Percentiles rank a stretch among this genome's conserved stretches.
These are phyloP conservation scores for Pugionium cornutum DNA, from an alignment of 345 rosid genomes.

Conservation along the genomic window DNA sequence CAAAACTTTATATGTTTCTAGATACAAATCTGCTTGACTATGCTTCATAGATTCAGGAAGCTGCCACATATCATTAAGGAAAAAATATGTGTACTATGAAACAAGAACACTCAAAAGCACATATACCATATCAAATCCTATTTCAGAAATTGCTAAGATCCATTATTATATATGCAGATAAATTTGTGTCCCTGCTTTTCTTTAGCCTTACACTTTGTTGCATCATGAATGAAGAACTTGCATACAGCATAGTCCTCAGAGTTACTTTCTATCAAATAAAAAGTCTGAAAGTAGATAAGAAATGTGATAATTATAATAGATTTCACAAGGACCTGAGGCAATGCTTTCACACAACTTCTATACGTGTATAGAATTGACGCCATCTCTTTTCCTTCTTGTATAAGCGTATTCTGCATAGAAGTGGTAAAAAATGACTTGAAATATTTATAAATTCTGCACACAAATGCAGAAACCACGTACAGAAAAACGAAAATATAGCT, in stretches of 20 bases:
- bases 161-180: not conserved
- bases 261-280: not conserved
- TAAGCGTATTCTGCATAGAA: slow-evolving; percentile 70
- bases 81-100: not conserved
- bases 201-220: not conserved
- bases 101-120: slow-evolving; percentile 14
- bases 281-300: not conserved
- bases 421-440: not conserved
- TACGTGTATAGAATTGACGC: slow-evolving; percentile 93
- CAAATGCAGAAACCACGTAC: slow-evolving; percentile 43
- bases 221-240: slow-evolving; percentile 1
- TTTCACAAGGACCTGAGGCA: slow-evolving; percentile 74
- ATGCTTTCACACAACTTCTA: slow-evolving; percentile 98
- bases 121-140: not conserved
- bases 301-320: not conserved
- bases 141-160: slow-evolving; percentile 1
- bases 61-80: slow-evolving; percentile 43
- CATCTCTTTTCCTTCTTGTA: slow-evolving; percentile 98
- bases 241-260: not conserved
- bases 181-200: not conserved
- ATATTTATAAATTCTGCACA: slow-evolving; percentile 47
- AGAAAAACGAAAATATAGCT: slow-evolving; percentile 24
- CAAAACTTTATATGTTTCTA: slow-evolving; percentile 98
- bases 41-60: slow-evolving; percentile 99
- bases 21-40: slow-evolving; percentile 93